phyloP scores from a whole-genome alignment of 2,329 filamentous ascomycete species.

The Pleomassaria siparia region DNA sequence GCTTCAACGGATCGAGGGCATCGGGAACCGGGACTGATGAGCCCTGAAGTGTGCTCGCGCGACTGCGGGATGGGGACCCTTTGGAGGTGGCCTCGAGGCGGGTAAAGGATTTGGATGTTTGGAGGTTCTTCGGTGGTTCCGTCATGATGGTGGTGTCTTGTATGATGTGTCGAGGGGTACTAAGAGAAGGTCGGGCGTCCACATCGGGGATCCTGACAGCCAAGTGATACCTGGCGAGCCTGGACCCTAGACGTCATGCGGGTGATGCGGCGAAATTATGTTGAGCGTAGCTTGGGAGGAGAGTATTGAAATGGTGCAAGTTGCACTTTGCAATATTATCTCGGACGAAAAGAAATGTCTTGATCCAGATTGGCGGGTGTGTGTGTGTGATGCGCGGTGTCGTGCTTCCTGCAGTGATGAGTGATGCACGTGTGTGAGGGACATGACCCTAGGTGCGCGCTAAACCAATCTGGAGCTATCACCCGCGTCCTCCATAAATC shows the following conservation, averaged over 20 bases:
- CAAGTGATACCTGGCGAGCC: slow-evolving; percentile 26
- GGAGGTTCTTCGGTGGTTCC: slow-evolving; percentile 39
- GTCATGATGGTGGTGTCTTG: slow-evolving; percentile 24
- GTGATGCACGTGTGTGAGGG: no score
- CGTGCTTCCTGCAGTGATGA: no score
- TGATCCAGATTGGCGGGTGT: no score
- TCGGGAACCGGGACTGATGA: slow-evolving; percentile 40
- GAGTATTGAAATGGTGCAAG: no score
- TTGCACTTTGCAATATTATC: no score
- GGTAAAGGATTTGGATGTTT: slow-evolving; percentile 52
- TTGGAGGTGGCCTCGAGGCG: slow-evolving; percentile 45
- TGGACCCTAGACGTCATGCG: slow-evolving; percentile 38
- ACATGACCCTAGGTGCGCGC: no score
- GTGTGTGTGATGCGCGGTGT: no score
- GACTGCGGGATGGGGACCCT: slow-evolving; percentile 41
- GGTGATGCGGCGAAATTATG: slow-evolving; percentile 18
- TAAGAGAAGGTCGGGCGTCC: slow-evolving; percentile 23
- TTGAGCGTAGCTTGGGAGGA: not conserved
- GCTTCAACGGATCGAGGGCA: slow-evolving; percentile 47
- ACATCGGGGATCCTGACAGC: slow-evolving; percentile 23
- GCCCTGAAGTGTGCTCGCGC: slow-evolving; percentile 51
- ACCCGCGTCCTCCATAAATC: no score
- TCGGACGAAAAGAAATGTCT: no score
- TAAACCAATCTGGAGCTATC: slow-evolving; percentile 2
- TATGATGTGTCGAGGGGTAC: slow-evolving; percentile 8